Evolutionary conservation across 2,329 filamentous ascomycete genomes (phyloP), one percentile per base, ranked within the genome.

Genomic region (Aureobasidium namibiae): DNA sequence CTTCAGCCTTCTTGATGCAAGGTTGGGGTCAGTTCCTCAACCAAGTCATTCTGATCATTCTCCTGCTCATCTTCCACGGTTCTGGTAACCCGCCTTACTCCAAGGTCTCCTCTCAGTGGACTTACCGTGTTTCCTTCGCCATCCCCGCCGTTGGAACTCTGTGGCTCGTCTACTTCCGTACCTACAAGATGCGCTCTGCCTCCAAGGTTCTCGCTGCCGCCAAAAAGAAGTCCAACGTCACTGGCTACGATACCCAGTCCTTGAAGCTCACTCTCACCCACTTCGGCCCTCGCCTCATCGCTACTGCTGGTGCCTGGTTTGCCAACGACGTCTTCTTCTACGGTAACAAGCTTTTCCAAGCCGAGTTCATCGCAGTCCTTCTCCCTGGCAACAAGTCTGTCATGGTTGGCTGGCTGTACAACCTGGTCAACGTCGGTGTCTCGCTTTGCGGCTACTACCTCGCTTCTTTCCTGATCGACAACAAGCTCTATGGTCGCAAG

Each of bases 241-340:
- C 92, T 7, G 92, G 92, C 60, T 97, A 97, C 78, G 92, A 97
- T 69, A 78, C 89, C n/a, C 77, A 87, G 67, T 95, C 92, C 29
- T 80, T 97, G 57, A 82, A 82, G 65, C 78, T 90, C 68, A 92
- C 90, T 46, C 84, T 92, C 75, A 82, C 76, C 60, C 85, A 95
- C 77, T 97, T 96, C 66, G 90, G 91, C 49, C 87, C 88, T 56
- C 90, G 92, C 66, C 76, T 97, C 24, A 69, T 96, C 21, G 92
- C 92, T 52, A 96, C 92, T 21, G 86, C 92, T 11, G 89, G 89
- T 60, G 83, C 86, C 36, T 97, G 92, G 92, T 97, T 92, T 75
- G 89, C 87, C 77, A 97, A 97, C 74, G 92, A 97, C 70, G 88
- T 97, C 65, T 96, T 97, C 82, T 97, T 97, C 80, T 97, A 97